A percentile compares a stretch with the other conserved stretches of the same genome.
phyloP scores from a whole-genome alignment of 352 stramenopile genomes.

The Pythium monospermum region DNA sequence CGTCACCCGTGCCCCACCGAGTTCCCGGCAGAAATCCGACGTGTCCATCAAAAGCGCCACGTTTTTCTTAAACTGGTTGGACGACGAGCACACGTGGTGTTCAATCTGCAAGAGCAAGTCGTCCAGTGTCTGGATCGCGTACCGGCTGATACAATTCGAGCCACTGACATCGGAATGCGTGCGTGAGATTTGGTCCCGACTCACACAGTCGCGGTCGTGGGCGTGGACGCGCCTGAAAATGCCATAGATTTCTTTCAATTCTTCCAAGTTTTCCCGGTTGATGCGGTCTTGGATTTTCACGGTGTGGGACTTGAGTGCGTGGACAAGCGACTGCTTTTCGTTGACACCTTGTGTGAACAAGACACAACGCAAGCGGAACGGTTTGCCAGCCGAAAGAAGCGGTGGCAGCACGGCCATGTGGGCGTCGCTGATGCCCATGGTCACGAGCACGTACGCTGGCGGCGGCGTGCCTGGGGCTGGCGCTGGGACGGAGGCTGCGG shows the following conservation, averaged over 20 bases:
- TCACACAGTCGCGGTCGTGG: conserved; percentile 22
- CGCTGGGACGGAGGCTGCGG: conserved; percentile 2
- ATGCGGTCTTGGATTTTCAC: conserved; percentile 77
- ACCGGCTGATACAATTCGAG: conserved; percentile 16
- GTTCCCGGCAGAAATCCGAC: conserved; percentile 73
- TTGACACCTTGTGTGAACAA: conserved; percentile 82
- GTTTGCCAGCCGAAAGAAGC: conserved; percentile 35
- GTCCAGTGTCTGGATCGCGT: conserved; percentile 55
- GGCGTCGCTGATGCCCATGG: conserved; percentile 49
- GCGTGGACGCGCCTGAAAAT: conserved; percentile 45
- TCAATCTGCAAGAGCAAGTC: conserved; percentile 63
- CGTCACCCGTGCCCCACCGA: conserved; percentile 91
- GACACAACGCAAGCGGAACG: conserved; percentile 56
- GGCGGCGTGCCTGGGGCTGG: not conserved
- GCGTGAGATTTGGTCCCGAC: conserved; percentile 27
- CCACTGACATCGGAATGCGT: conserved; percentile 2
- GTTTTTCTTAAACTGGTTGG: conserved; percentile 80
- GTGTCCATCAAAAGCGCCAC: conserved; percentile 73
- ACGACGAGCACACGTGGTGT: conserved; percentile 60
- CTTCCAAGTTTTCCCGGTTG: conserved; percentile 73
- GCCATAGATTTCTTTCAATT: conserved; percentile 57
- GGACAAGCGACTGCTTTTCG: conserved; percentile 80
- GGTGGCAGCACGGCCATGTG: conserved; percentile 50
- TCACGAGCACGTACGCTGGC: conserved; percentile 44
- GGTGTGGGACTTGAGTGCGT: conserved; percentile 68